These are phyloP conservation scores for Pseudohyphozyma bogoriensis DNA, from an alignment of 768 basidiomycete genomes.

Conservation along the genomic window DNA sequence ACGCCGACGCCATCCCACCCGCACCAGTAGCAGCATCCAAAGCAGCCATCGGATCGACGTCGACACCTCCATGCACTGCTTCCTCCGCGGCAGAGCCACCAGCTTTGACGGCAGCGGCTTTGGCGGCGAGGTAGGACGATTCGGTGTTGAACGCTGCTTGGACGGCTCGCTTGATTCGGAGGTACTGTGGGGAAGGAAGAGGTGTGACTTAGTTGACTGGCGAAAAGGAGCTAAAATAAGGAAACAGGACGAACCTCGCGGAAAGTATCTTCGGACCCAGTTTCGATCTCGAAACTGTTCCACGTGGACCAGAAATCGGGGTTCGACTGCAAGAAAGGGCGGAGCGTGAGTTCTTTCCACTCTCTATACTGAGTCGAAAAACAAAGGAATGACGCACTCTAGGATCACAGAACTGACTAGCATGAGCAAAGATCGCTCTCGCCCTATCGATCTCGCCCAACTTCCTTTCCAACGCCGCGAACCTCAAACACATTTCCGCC, in stretches of 20 bases:
- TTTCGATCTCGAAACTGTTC: conserved; percentile 97
- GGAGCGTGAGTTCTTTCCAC: background rate
- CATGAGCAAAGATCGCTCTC: conserved; percentile 90
- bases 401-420: conserved; percentile 97
- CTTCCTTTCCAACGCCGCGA: conserved; percentile 90
- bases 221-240: too few species aligned
- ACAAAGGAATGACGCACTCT: conserved; percentile 43
- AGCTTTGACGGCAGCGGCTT: conserved; percentile 11
- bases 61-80: conserved; percentile 5
- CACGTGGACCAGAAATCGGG: conserved; percentile 93
- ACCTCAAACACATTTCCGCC: conserved; percentile 93
- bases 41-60: conserved; percentile 29
- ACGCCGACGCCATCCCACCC: conserved; percentile 48
- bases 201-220: background rate
- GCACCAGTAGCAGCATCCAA: conserved; percentile 20
- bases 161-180: conserved; percentile 92
- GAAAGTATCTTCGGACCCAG: conserved; percentile 98
- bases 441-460: conserved; percentile 98
- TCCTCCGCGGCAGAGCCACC: conserved; percentile 10
- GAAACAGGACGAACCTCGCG: conserved; percentile 38
- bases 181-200: conserved; percentile 54
- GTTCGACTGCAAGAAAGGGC: conserved; percentile 38
- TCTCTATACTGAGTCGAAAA: background rate
- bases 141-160: conserved; percentile 99
- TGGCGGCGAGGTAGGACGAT: conserved; percentile 46